These are phyloP conservation scores for Fusarium sp. DNA, from an alignment of 2,329 filamentous ascomycete genomes.

Conservation along the genomic window DNA sequence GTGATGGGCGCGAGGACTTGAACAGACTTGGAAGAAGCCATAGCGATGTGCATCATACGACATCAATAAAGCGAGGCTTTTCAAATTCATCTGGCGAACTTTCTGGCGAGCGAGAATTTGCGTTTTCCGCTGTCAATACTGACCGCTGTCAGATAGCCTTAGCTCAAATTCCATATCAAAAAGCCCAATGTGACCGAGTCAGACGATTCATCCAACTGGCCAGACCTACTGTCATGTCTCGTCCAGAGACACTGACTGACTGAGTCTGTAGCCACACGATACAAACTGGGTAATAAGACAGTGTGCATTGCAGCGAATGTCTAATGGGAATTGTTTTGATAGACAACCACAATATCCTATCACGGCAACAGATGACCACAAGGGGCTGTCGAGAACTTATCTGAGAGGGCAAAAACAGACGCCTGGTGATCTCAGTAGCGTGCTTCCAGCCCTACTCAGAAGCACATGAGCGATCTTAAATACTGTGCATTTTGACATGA, in stretches of 20 bases:
- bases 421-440: slow-evolving; percentile 19
- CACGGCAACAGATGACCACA: slow-evolving; percentile 21
- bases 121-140: not conserved
- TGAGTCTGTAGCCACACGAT: slow-evolving; percentile 22
- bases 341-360: slow-evolving; percentile 7
- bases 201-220: slow-evolving; percentile 21
- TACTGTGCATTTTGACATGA: slow-evolving; percentile 1
- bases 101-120: not conserved
- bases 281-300: not conserved
- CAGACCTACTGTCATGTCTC: slow-evolving; percentile 26
- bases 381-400: slow-evolving; percentile 3
- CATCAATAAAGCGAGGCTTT: not conserved
- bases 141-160: not conserved
- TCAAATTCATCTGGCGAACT: not conserved
- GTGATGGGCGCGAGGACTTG: no score
- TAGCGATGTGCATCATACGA: no score
- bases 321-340: not conserved
- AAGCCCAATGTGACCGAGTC: slow-evolving; percentile 28
- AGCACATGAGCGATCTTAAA: slow-evolving; percentile 11
- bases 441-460: slow-evolving; percentile 13
- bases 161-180: not conserved
- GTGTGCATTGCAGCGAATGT: not conserved
- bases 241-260: slow-evolving; percentile 2
- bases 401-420: slow-evolving; percentile 8
- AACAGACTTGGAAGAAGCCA: no score